Conservation (phyloP, 352 stramenopile species). For the Globisporangium middletonii region DNA sequence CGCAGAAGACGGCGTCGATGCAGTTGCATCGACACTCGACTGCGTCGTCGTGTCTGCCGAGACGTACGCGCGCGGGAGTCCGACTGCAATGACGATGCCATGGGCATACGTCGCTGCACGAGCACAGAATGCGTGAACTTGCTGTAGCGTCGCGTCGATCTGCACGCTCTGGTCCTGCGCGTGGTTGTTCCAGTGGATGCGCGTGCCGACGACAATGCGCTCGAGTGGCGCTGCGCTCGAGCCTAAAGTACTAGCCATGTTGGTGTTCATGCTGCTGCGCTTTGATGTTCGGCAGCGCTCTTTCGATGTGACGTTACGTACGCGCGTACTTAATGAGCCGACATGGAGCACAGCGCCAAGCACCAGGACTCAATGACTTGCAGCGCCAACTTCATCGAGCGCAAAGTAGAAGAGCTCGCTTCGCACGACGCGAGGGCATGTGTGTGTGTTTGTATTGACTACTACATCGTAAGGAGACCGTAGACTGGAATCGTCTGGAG, state of each 20-base stretch:
- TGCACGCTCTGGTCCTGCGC: constrained; percentile 34
- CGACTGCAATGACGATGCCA: constrained; percentile 50
- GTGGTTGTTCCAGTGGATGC: constrained; percentile 72
- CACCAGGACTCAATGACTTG: too few relatives aligned
- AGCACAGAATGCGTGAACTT: constrained; percentile 44
- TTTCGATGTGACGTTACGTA: too few relatives aligned
- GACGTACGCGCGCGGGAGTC: constrained; percentile 22
- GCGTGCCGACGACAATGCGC: constrained; percentile 40
- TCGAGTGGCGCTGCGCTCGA: background rate
- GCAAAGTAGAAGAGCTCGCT: too few relatives aligned
- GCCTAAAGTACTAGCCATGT: background rate
- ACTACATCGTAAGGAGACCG: constrained; percentile 43
- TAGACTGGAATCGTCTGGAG: constrained; percentile 45
- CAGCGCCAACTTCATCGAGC: too few relatives aligned
- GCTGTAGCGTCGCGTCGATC: constrained; percentile 30
- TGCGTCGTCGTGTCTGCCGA: background rate
- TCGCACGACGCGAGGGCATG: too few relatives aligned
- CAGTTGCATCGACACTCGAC: background rate
- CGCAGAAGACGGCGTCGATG: background rate
- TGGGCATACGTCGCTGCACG: constrained; percentile 44
- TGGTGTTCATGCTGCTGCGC: too few relatives aligned
- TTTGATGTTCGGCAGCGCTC: too few relatives aligned
- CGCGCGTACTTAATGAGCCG: too few relatives aligned
- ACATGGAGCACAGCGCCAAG: too few relatives aligned
- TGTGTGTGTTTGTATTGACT: too few relatives aligned